These are phyloP conservation scores for Hypericum perforatum DNA, from an alignment of 345 rosid species.

Conservation along the genomic window DNA sequence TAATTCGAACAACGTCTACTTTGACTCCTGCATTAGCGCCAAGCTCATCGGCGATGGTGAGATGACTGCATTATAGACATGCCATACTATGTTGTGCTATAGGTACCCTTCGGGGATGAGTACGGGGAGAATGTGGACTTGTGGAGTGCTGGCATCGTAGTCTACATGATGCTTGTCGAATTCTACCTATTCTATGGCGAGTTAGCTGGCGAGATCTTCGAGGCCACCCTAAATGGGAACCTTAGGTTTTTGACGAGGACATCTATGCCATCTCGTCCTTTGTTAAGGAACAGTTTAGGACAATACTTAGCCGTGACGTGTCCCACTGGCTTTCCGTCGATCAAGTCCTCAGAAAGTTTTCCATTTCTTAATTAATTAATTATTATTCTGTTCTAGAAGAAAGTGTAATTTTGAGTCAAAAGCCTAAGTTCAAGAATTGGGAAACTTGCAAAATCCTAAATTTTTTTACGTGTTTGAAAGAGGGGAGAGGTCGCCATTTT, in stretches of 20 bases:
- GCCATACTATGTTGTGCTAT: conserved; percentile 80
- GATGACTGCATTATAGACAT: conserved; percentile 52
- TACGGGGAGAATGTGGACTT: conserved; percentile 70
- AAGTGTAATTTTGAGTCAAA: no score
- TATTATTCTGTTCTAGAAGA: neutral
- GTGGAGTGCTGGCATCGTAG: conserved; percentile 75
- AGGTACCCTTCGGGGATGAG: conserved; percentile 58
- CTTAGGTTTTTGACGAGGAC: conserved; percentile 47
- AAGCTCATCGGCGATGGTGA: conserved; percentile 38
- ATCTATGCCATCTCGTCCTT: conserved; percentile 32
- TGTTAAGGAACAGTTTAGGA: conserved; percentile 63
- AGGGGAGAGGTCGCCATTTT: no score
- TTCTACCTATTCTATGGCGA: conserved; percentile 71
- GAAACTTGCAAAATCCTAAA: no score
- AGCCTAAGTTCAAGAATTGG: no score
- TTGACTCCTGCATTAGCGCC: conserved; percentile 28
- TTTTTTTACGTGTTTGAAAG: no score
- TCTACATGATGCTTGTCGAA: conserved; percentile 66
- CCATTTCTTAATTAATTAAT: neutral
- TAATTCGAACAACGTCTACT: conserved; percentile 62
- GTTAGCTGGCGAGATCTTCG: conserved; percentile 53
- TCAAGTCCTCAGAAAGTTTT: conserved; percentile 67
- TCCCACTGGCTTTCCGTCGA: conserved; percentile 66
- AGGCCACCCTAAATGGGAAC: conserved; percentile 53
- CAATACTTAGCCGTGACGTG: conserved; percentile 66